phyloP scores from a whole-genome alignment of 2,329 filamentous ascomycete species.

The Ascochyta fabae region DNA sequence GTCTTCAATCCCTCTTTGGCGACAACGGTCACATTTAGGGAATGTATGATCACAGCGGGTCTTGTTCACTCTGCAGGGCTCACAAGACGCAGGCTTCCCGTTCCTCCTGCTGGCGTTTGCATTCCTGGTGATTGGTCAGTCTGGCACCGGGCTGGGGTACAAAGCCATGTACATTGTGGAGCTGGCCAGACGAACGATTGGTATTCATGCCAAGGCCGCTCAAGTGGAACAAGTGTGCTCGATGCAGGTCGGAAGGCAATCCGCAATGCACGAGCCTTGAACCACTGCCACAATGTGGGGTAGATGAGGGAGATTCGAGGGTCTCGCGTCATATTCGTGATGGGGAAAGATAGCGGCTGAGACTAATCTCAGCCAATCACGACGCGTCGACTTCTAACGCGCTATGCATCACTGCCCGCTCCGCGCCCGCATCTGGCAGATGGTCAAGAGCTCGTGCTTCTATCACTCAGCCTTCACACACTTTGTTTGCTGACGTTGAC shows the following conservation, averaged over 20 bases:
- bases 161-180: slow-evolving; percentile 12
- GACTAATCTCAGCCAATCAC: slow-evolving; percentile 2
- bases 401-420: slow-evolving; percentile 7
- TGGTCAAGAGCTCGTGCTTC: background rate
- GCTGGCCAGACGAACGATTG: background rate
- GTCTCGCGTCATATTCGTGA: slow-evolving; percentile 7
- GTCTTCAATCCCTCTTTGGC: slow-evolving; percentile 42
- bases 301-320: background rate
- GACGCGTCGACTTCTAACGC: slow-evolving; percentile 3
- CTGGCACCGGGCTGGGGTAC: slow-evolving; percentile 1
- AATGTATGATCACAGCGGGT: slow-evolving; percentile 42
- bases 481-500: background rate
- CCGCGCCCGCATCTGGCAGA: background rate
- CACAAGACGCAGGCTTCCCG: slow-evolving; percentile 43
- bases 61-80: slow-evolving; percentile 44
- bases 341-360: background rate
- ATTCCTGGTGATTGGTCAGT: slow-evolving; percentile 28
- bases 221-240: background rate
- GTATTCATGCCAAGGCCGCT: slow-evolving; percentile 1
- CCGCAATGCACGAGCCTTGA: slow-evolving; percentile 8
- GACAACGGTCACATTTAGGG: slow-evolving; percentile 43
- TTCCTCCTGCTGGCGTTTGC: slow-evolving; percentile 39
- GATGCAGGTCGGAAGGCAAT: background rate
- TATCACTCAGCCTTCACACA: background rate
- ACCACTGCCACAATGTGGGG: slow-evolving; percentile 3